Percentiles rank a stretch among this genome's conserved stretches.
Evolutionary conservation across 495 filamentous ascomycete species (phyloP).

Genomic region (Darksidea phi): DNA sequence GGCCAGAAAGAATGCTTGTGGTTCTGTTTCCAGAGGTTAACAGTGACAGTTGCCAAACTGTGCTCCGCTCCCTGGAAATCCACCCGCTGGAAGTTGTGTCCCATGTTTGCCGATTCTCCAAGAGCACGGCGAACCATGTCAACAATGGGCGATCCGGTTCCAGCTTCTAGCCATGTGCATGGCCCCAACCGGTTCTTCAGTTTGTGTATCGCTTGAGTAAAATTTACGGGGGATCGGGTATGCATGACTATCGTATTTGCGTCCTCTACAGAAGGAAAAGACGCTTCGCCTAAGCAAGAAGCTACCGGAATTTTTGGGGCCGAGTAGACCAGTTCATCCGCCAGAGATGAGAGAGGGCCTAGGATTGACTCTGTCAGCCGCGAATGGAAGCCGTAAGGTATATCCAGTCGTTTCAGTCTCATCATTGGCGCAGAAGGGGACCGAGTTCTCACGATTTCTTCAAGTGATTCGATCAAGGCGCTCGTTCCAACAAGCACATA

Average conservation of each 20-base stretch:
- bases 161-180: slow-evolving; percentile 33
- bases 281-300: too few species aligned
- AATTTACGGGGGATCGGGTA: slow-evolving; percentile 30
- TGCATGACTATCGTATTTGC: slow-evolving; percentile 15
- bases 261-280: slow-evolving; percentile 10
- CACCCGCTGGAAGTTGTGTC: slow-evolving; percentile 26
- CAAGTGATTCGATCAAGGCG: neutral
- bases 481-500: slow-evolving; percentile 14
- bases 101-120: neutral
- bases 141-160: slow-evolving; percentile 30
- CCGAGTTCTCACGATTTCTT: neutral
- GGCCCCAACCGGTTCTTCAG: slow-evolving; percentile 13
- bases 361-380: slow-evolving; percentile 24
- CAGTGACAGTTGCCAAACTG: slow-evolving; percentile 19
- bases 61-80: neutral
- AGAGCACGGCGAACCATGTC: slow-evolving; percentile 20
- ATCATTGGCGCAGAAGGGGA: neutral
- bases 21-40: slow-evolving; percentile 32
- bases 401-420: slow-evolving; percentile 12
- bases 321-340: slow-evolving; percentile 20
- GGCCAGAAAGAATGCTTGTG: slow-evolving; percentile 25
- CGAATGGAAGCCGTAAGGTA: slow-evolving; percentile 36
- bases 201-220: slow-evolving; percentile 32
- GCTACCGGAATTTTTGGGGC: slow-evolving; percentile 18
- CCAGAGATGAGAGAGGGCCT: slow-evolving; percentile 10